phyloP scores from a whole-genome alignment of 2,329 filamentous ascomycete genomes.

The Atkinsonella hypoxylon region DNA sequence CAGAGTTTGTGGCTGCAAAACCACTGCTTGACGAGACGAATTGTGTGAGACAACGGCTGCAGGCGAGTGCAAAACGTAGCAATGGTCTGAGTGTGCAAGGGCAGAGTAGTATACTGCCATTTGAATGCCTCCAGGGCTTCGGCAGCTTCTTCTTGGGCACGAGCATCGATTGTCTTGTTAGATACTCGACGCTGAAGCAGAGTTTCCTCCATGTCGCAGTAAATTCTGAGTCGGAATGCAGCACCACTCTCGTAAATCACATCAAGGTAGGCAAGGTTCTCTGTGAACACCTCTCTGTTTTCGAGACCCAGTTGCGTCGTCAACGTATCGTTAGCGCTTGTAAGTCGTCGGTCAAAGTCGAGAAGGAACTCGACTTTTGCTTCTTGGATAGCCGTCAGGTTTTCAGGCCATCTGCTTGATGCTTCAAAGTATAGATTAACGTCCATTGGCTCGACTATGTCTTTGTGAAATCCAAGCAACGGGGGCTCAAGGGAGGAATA shows the following conservation, averaged over 20 bases:
- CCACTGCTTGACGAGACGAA: constrained; percentile 83
- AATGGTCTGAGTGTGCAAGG: constrained; percentile 72
- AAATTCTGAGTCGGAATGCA: constrained; percentile 73
- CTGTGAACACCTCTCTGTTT: constrained; percentile 52
- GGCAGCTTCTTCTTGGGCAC: constrained; percentile 56
- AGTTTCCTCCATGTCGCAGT: constrained; percentile 76
- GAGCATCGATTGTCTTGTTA: constrained; percentile 55
- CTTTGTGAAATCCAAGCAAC: constrained; percentile 30
- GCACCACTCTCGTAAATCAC: constrained; percentile 60
- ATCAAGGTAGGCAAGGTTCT: constrained; percentile 76
- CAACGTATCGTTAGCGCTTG: constrained; percentile 46
- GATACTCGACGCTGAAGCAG: constrained; percentile 70
- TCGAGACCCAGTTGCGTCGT: constrained; percentile 69
- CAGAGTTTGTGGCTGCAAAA: constrained; percentile 72
- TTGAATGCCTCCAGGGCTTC: constrained; percentile 59
- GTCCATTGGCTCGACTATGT: constrained; percentile 49
- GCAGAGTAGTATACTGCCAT: constrained; percentile 57
- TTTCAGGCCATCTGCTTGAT: constrained; percentile 88
- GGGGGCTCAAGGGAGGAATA: constrained; percentile 49
- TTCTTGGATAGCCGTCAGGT: constrained; percentile 79
- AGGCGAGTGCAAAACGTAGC: constrained; percentile 70
- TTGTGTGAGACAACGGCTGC: constrained; percentile 66
- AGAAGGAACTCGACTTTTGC: constrained; percentile 87
- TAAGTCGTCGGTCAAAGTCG: constrained; percentile 59
- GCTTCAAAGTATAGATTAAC: constrained; percentile 85